Evolutionary conservation across 257 asterid genomes (phyloP), one percentile per base, ranked within the genome.

Genomic region (Leonotis leonurus): DNA sequence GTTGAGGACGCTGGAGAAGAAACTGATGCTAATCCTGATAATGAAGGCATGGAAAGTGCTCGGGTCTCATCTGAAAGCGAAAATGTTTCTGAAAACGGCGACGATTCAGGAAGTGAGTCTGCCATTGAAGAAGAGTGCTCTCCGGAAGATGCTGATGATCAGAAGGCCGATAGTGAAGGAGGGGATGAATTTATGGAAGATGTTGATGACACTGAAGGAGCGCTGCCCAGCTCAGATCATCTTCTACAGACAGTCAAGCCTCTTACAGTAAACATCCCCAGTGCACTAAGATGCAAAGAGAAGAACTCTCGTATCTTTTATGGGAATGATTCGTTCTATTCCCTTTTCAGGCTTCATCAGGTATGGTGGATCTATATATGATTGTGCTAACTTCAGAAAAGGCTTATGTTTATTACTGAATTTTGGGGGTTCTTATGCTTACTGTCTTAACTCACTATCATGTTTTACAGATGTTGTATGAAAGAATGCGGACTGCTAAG

Each of bases 261-360:
- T 59, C 83, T 93, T 33, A 70, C 73, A 14, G 39, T 75, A 69
- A 78, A 72, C 32, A 53, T 75, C 62, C 81, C 86, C 43, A 48
- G 10, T 37, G 74, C 65, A 58, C 40, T 72, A 65, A 79, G 56
- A 43, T 87, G 69, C 74, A 77, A 54, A 70, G 85, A 77, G 61
- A 73, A 62, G 73, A 74, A 66, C 40, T 70, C 75, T 48, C 73
- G 55, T 49, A 69, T 89, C 59, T 86, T 89, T 69, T 92, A 86
- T 50, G 99, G 97, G 72, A 92, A 82, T 32, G 88, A 86, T 74
- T 82, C 96, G 49, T 80, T 89, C 81, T 92, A 92, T 76, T 73
- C 85, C 69, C 84, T 92, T 60, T 84, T 86, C 73, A 80, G 93
- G 86, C 95, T 89, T 73, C 97, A 92, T 78, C 85, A 86, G 75